phyloP scores from a whole-genome alignment of 1,139 yeast genomes.

The Petasospora fabianii region DNA sequence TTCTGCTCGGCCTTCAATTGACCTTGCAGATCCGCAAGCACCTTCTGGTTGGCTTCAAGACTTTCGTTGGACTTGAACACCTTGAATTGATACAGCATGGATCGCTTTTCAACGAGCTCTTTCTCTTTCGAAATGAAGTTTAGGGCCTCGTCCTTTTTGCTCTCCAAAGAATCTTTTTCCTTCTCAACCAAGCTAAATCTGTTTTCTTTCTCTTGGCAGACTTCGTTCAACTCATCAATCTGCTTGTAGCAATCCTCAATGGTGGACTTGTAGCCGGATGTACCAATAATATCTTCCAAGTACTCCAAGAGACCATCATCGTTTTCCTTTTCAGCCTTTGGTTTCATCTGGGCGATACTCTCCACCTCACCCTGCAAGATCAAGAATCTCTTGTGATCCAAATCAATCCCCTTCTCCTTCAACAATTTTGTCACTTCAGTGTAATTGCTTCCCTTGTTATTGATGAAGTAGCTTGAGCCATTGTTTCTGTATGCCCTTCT shows the following conservation, averaged over 20 bases:
- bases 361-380: conserved; percentile 98
- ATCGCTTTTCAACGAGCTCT: conserved; percentile 47
- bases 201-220: conserved; percentile 76
- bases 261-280: conserved; percentile 72
- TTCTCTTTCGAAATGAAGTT: conserved; percentile 66
- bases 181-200: conserved; percentile 77
- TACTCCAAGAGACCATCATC: conserved; percentile 95
- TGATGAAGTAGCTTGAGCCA: conserved; percentile 73
- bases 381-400: conserved; percentile 90
- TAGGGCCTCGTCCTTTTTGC: conserved; percentile 66
- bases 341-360: conserved; percentile 96
- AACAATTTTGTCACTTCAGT: conserved; percentile 75
- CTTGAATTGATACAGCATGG: conserved; percentile 56
- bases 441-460: conserved; percentile 66
- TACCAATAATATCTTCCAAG: conserved; percentile 94
- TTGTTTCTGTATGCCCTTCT: conserved; percentile 78
- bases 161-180: conserved; percentile 69
- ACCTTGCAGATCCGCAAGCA: conserved; percentile 38
- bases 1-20: conserved; percentile 46
- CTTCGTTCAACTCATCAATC: conserved; percentile 70
- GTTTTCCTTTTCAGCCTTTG: conserved; percentile 87
- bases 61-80: conserved; percentile 40
- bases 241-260: conserved; percentile 63
- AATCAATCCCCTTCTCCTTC: conserved; percentile 83
- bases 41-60: conserved; percentile 37